Conservation (phyloP, 176 grass and related monocot genomes). For the maize (Zea mays) region DNA sequence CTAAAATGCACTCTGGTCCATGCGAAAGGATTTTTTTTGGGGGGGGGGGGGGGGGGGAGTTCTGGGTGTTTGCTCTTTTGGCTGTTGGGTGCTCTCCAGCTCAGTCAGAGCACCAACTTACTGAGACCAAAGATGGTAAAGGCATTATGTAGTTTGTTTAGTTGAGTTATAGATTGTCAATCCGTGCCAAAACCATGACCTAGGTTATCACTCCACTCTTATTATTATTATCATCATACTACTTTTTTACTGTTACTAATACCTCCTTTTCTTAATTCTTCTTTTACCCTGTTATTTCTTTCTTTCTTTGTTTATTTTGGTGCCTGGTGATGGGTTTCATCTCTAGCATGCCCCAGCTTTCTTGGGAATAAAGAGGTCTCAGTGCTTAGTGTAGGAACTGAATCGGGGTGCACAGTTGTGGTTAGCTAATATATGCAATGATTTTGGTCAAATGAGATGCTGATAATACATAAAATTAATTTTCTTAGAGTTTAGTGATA, state of each 20-base stretch:
- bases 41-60: too few relatives aligned
- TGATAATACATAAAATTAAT: constrained; percentile 1
- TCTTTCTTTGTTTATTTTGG: background rate
- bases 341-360: background rate
- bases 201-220: background rate
- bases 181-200: background rate
- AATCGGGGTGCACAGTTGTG: background rate
- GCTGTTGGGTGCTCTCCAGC: background rate
- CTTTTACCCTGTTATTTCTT: background rate
- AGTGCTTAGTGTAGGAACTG: background rate
- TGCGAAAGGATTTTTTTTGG: constrained; percentile 1
- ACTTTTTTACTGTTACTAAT: background rate
- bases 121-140: constrained; percentile 1
- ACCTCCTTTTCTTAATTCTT: background rate
- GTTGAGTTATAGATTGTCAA: constrained; percentile 8
- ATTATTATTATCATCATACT: background rate
- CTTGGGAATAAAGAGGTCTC: background rate
- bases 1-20: constrained; percentile 11
- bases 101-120: constrained; percentile 22
- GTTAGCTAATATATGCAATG: background rate
- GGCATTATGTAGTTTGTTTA: constrained; percentile 5
- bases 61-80: background rate
- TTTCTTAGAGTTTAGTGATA: background rate
- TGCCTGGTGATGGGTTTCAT: background rate
- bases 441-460: background rate